Evolutionary conservation across 345 rosid genomes (phyloP).

Genomic region (Pistacia atlantica): DNA sequence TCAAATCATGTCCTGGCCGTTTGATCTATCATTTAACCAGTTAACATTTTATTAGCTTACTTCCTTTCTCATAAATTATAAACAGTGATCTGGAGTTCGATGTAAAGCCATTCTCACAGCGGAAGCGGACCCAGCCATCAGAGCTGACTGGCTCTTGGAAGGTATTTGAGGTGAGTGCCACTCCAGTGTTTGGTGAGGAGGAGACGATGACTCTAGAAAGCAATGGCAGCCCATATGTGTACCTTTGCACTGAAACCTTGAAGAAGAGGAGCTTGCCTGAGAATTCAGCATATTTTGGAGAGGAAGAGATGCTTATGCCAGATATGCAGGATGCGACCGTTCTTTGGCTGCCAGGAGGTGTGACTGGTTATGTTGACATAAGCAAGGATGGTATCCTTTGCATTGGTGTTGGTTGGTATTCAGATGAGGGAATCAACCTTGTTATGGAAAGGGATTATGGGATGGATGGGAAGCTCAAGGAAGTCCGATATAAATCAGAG

Average conservation of each 20-base stretch:
- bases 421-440: slow-evolving; percentile 86
- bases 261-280: slow-evolving; percentile 81
- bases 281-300: slow-evolving; percentile 58
- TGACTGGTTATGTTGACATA: slow-evolving; percentile 73
- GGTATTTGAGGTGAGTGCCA: slow-evolving; percentile 86
- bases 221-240: slow-evolving; percentile 48
- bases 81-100: slow-evolving; percentile 60
- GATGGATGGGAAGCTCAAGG: slow-evolving; percentile 74
- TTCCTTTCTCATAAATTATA: slow-evolving; percentile 7
- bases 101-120: slow-evolving; percentile 69
- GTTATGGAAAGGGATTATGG: slow-evolving; percentile 94
- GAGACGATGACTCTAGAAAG: no score
- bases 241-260: slow-evolving; percentile 78
- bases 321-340: slow-evolving; percentile 75
- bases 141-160: slow-evolving; percentile 91
- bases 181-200: slow-evolving; percentile 70
- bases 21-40: no score
- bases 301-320: slow-evolving; percentile 59
- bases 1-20: background rate
- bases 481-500: slow-evolving; percentile 81
- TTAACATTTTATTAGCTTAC: background rate
- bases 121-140: slow-evolving; percentile 67
- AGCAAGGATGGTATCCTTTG: slow-evolving; percentile 74
- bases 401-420: slow-evolving; percentile 89
- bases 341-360: slow-evolving; percentile 90